These are phyloP conservation scores for Beta macrorhiza DNA, from an alignment of 179 eudicot species.

Conservation along the genomic window DNA sequence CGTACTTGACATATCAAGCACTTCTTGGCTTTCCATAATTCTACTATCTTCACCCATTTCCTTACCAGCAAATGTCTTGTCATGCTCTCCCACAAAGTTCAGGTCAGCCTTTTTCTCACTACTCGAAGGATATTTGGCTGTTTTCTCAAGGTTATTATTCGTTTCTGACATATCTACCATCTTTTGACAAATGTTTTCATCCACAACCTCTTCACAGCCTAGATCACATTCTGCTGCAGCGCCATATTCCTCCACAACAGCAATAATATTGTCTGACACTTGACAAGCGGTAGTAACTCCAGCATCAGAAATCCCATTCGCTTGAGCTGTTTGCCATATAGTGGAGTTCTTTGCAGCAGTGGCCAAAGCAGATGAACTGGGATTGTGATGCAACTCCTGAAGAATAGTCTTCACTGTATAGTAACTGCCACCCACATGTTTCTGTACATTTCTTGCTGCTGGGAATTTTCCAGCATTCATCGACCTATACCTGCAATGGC, in stretches of 20 bases:
- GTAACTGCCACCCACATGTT: conserved; percentile 27
- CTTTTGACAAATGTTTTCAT: background rate
- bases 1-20: background rate
- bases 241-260: background rate
- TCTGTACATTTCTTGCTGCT: background rate
- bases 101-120: background rate
- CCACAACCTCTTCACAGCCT: background rate
- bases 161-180: background rate
- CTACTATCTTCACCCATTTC: background rate
- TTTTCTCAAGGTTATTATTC: background rate
- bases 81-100: background rate
- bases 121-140: background rate
- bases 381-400: conserved; percentile 30
- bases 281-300: background rate
- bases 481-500: conserved; percentile 26
- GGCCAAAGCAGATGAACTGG: background rate
- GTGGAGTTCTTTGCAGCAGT: background rate
- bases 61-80: background rate
- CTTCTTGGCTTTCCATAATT: background rate
- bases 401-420: conserved; percentile 23
- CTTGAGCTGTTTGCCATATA: conserved; percentile 9
- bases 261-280: background rate
- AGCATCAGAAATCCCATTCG: conserved; percentile 11
- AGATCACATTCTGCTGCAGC: background rate
- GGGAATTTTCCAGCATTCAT: conserved; percentile 33